Percentiles rank a stretch among this genome's conserved stretches.
Evolutionary conservation across 257 asterid species (phyloP).

Genomic region (Solanum medicagineum): DNA sequence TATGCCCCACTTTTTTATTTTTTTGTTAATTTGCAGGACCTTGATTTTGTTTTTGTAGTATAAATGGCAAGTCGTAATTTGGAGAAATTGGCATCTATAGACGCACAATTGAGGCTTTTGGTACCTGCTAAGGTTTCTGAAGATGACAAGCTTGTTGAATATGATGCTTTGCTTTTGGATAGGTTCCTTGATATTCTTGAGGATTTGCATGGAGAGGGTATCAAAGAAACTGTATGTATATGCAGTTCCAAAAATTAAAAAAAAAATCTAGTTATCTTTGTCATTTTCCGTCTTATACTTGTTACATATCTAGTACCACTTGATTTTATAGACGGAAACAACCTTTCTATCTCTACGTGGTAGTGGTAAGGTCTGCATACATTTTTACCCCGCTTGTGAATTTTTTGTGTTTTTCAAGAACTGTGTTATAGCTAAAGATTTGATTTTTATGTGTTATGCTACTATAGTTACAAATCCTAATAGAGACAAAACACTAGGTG

Average conservation of each 20-base stretch:
- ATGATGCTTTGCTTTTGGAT: constrained; percentile 43
- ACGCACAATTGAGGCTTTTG: constrained; percentile 36
- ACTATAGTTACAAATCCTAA: background rate
- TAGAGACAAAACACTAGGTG: no score
- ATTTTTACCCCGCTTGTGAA: no score
- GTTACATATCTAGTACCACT: no score
- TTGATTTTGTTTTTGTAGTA: background rate
- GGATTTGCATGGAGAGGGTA: constrained; percentile 37
- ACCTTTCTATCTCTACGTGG: no score
- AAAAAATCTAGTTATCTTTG: background rate
- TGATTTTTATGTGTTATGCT: background rate
- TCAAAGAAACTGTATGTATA: constrained; percentile 27
- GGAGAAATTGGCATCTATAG: constrained; percentile 41
- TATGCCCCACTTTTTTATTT: background rate
- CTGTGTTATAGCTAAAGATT: background rate
- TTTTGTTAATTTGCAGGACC: constrained; percentile 4
- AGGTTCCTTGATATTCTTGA: constrained; percentile 39
- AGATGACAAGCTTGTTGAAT: constrained; percentile 44
- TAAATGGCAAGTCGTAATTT: constrained; percentile 21
- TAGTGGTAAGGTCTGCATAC: no score
- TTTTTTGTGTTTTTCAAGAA: background rate
- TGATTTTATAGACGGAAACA: no score
- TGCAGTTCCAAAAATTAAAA: background rate
- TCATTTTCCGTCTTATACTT: background rate
- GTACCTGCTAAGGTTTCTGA: constrained; percentile 35